Base-by-base conservation (phyloP, 1,139 yeast species). In the Zygotorulaspora mrakii region DNA sequence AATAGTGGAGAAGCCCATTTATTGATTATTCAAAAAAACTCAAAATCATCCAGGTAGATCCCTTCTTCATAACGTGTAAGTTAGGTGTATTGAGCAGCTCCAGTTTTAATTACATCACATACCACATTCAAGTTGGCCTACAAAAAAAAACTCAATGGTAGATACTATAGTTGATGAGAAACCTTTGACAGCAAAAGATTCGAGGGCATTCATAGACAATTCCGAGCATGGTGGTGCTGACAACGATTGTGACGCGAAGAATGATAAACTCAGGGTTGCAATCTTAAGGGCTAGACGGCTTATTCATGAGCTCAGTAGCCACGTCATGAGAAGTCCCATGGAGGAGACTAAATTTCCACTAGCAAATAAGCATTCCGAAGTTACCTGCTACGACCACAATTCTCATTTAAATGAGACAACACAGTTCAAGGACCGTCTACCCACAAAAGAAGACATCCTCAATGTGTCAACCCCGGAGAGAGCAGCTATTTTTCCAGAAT, bases 271-370 rank as follows among this genome's bases (percentile, higher is more conserved):
- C 18, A 29, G 39, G 5, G 33, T 21, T 16, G 34, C 42, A 11
- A 33, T 47, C 17, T 31, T 18, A 3, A 33, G 34, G 21, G 51
- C 49, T 8, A 42, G 33, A 17, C 21, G 22, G 8, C 33, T 45
- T 8, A 37, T 47, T 7, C 37, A 37, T 2, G 37, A 35, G 11
- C 17, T 43, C 21, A 31, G 25, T 36, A 25, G 39, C 7, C 39
- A 36, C 10, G 18, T 31, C 20, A 32, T 39, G 6, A 39, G 30
- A 12, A 39, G 42, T 18, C 42, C 42, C 9, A 26, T 35, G 10
- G 42, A 39, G 22, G 42, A 39, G 11, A 28, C 4, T 16, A 7
- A 18, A n/a, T 18, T 27, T 23, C 35, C 13, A 13, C 30, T 22
- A 16, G 32, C 26, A 31, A 31, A 12, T 25, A 23, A 17, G 6